Evolutionary conservation across 139 green algal genomes (phyloP), one percentile per base, ranked within the genome.

Genomic region (Volvox reticuliferus): DNA sequence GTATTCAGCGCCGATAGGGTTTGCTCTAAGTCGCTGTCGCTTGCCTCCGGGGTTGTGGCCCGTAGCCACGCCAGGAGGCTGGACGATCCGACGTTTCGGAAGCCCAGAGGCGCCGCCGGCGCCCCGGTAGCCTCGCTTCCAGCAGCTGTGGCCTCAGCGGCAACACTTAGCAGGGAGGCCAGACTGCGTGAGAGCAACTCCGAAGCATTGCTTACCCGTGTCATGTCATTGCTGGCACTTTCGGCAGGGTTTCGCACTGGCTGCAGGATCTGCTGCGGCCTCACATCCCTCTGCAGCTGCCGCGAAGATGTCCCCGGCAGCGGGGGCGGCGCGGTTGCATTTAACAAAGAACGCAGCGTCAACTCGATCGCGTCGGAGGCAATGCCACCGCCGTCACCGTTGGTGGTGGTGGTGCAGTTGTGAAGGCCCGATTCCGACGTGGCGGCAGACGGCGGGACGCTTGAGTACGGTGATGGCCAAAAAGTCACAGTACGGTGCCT

Each of bases 161-260:
- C 33, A 12, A 19, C 33, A 30, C 75, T 55, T 24, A 81, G 21
- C 30, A 81, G 32, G 75, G 75, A 81, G 18, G 75, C 33, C 30
- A 81, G 75, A 35, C 75, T 81, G 75, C 75, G 75, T 28, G 75
- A 81, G 17, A 81, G 75, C 32, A 81, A 9, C 32, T 55, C 75
- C 20, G 75, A 50, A 24, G 32, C 12, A 24, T 81, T 16, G 75
- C 75, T 81, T 20, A 55, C 71, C 71, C 26, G 26, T 33, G 26
- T 35, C 26, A n/a, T 79, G 71, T 30, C 32, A 20, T 20, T 33
- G 71, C 71, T 79, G 71, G 26, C 14, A 35, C 71, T 79, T n/a
- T 30, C 21, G 65, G 9, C 19, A 79, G 14, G 28, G 20, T 30
- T 13, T 33, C 71, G 26, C 71, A n/a, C 28, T 19, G 71, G 28